Evolutionary conservation across 768 basidiomycete genomes (phyloP).

Genomic region (Lactarius sanguifluus): DNA sequence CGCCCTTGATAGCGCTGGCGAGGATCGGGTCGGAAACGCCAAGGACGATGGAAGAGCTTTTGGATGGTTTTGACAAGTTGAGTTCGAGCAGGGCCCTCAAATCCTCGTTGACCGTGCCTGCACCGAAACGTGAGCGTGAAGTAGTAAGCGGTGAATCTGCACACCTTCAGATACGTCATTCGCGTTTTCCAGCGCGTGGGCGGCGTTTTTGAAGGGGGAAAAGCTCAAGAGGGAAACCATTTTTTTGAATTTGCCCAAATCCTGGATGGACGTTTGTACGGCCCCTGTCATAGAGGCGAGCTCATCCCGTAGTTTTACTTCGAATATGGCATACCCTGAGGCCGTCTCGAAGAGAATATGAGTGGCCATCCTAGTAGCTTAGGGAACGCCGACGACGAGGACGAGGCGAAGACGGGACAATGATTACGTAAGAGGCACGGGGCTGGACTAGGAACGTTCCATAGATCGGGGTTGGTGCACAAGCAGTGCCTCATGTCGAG

Average conservation of each 20-base stretch:
- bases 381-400: background rate
- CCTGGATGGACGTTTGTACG: slow-evolving; percentile 83
- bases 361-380: slow-evolving; percentile 55
- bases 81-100: slow-evolving; percentile 83
- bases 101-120: slow-evolving; percentile 85
- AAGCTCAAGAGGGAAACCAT: slow-evolving; percentile 92
- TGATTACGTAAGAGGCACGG: background rate
- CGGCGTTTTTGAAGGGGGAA: slow-evolving; percentile 90
- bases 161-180: slow-evolving; percentile 95
- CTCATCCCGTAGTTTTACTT: slow-evolving; percentile 82
- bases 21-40: slow-evolving; percentile 77
- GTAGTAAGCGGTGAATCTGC: slow-evolving; percentile 31
- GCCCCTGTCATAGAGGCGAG: slow-evolving; percentile 76
- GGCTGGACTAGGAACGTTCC: slow-evolving; percentile 12
- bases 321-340: slow-evolving; percentile 91
- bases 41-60: slow-evolving; percentile 66
- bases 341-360: slow-evolving; percentile 93
- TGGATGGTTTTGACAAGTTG: slow-evolving; percentile 76
- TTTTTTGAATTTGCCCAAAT: slow-evolving; percentile 86
- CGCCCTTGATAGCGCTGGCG: slow-evolving; percentile 73
- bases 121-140: slow-evolving; percentile 10
- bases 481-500: slow-evolving; percentile 16
- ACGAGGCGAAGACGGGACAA: background rate
- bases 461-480: slow-evolving; percentile 7
- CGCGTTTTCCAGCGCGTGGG: slow-evolving; percentile 90